phyloP scores from a whole-genome alignment of 495 filamentous ascomycete species.

The Echria macrotheca region DNA sequence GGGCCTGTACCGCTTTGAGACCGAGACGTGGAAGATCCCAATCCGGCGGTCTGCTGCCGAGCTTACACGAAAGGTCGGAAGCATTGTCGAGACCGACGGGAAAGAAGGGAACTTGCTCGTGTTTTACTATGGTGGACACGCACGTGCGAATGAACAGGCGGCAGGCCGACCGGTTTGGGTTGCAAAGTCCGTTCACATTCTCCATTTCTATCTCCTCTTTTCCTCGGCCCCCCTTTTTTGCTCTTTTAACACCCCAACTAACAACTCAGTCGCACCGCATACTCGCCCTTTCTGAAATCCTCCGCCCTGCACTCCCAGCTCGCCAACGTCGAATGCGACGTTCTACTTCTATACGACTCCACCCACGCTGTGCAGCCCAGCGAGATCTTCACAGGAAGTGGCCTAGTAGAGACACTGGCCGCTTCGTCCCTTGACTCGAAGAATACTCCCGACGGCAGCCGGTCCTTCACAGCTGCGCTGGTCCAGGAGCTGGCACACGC shows the following conservation, averaged over 20 bases:
- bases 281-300: conserved; percentile 15
- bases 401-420: conserved; percentile 22
- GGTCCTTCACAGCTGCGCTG: conserved; percentile 27
- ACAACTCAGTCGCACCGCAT: conserved; percentile 10
- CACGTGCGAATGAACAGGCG: conserved; percentile 5
- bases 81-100: conserved; percentile 1
- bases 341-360: conserved; percentile 23
- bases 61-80: conserved; percentile 11
- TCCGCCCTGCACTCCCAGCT: conserved; percentile 20
- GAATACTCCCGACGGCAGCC: conserved; percentile 8
- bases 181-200: conserved; percentile 6
- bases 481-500: conserved; percentile 20
- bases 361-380: conserved; percentile 11
- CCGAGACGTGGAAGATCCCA: conserved; percentile 19
- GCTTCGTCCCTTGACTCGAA: conserved; percentile 11
- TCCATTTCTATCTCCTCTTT: neutral
- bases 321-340: conserved; percentile 17
- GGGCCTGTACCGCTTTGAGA: conserved; percentile 17
- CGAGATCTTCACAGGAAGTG: conserved; percentile 4
- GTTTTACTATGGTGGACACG: conserved; percentile 27
- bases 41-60: conserved; percentile 7
- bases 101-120: conserved; percentile 19
- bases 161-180: conserved; percentile 19
- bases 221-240: too few species aligned
- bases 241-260: neutral